Evolutionary conservation across 805 yeast genomes (phyloP), one percentile per base, ranked within the genome.

Genomic region (Kluyveromyces starmeri): DNA sequence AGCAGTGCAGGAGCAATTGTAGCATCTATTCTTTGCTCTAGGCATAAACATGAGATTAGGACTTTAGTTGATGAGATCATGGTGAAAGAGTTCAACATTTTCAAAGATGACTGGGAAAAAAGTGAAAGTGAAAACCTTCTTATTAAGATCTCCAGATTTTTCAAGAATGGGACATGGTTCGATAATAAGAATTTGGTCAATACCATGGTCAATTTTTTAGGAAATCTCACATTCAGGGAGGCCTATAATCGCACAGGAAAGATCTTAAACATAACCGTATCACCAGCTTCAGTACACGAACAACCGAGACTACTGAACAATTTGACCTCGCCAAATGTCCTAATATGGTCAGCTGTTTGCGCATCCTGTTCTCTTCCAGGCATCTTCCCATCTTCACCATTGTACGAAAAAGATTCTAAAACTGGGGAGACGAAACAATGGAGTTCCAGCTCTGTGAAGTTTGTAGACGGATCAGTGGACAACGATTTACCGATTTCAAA

Each of bases 281-380:
- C 96, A 0, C 82, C 96, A 1, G 88, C 94, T 0, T 79, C 94
- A 1, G 67, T 81, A 18, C 89, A 85, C 53, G 98, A 94, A 49
- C 95, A 85, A 55, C 94, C 96, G 3, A 65, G 94, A 18, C 59
- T 92, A 13, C 65, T 92, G 30, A 82, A 83, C 50, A 78, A 82
- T 51, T 59, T 83, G 38, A 82, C 92, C 0, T 83, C 89, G 0
- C 92, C 92, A 1, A 74, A 83, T 47, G 88, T 84, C 25, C 58
- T 83, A 29, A 73, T 82, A 19, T 81, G 94, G 94, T 80, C 88
- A 1, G 94, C 89, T 0, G 89, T 83, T 0, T 83, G 95, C 61
- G 94, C 94, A 1, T 83, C 95, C 18, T 92, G 99, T 58, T 78
- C 97, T 0, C 68, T 92, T 16, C 99, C 99, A 1, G 83, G 95